Percentiles rank a stretch among this genome's conserved stretches.
Conservation (phyloP, 257 asterid species). For the Nicotiana tomentosiformis region DNA sequence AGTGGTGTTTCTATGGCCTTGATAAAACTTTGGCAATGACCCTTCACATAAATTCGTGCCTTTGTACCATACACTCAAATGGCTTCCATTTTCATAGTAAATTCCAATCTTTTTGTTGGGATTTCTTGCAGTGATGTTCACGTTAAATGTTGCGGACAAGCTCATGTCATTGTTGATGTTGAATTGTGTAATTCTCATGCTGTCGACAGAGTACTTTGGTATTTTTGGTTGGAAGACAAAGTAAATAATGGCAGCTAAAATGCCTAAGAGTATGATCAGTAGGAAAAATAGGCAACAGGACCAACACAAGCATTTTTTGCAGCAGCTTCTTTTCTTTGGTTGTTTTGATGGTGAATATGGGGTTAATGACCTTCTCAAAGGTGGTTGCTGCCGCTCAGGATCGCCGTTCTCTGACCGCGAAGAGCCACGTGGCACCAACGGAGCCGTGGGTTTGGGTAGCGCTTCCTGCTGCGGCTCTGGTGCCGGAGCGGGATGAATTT, state of each 20-base stretch:
- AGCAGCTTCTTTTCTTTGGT: conserved; percentile 39
- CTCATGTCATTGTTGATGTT: conserved; percentile 39
- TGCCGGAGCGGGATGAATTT: conserved; percentile 66
- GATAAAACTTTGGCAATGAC: conserved; percentile 72
- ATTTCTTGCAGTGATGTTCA: conserved; percentile 64
- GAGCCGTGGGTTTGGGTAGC: conserved; percentile 41
- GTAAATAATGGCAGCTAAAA: conserved; percentile 57
- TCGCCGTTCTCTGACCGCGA: conserved; percentile 68
- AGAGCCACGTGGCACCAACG: conserved; percentile 49
- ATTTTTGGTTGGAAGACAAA: conserved; percentile 62
- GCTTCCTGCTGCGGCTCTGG: conserved; percentile 20
- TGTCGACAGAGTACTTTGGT: conserved; percentile 63
- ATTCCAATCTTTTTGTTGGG: conserved; percentile 82
- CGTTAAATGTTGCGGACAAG: conserved; percentile 51
- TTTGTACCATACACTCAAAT: conserved; percentile 50
- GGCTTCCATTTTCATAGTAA: conserved; percentile 67
- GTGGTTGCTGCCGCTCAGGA: conserved; percentile 37
- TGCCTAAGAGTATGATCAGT: conserved; percentile 36
- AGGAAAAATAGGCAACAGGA: conserved; percentile 38
- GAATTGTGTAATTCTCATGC: conserved; percentile 56
- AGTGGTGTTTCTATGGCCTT: conserved; percentile 88
- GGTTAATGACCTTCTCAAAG: not conserved
- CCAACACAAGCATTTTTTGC: conserved; percentile 63
- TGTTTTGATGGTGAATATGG: conserved; percentile 18
- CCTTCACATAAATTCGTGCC: conserved; percentile 66